Evolutionary conservation across 352 stramenopile species (phyloP).

Genomic region (Sclerospora graminicola): DNA sequence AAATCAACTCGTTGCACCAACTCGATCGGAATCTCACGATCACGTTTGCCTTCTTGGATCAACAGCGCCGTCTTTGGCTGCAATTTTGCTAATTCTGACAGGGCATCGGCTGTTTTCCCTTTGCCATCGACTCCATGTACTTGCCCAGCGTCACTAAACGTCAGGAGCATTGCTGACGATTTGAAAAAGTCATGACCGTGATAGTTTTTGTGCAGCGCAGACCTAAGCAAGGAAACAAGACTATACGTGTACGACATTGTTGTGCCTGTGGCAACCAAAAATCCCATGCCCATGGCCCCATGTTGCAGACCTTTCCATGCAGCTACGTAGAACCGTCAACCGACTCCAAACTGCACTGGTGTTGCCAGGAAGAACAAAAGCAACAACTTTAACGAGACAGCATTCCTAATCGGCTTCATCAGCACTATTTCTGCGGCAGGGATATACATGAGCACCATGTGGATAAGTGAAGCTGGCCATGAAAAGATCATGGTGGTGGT

Average conservation of each 20-base stretch:
- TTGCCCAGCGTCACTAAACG: conserved; percentile 83
- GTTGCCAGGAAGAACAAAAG: conserved; percentile 80
- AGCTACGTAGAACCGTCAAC: conserved; percentile 68
- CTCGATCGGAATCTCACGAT: conserved; percentile 72
- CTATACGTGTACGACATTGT: conserved; percentile 84
- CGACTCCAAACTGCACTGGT: conserved; percentile 78
- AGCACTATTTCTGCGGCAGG: conserved; percentile 46
- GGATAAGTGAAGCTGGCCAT: conserved; percentile 73
- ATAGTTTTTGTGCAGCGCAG: conserved; percentile 44
- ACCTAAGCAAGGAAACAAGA: conserved; percentile 66
- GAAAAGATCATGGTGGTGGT: conserved; percentile 74
- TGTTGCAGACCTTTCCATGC: conserved; percentile 77
- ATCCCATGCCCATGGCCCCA: conserved; percentile 86
- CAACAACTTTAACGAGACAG: conserved; percentile 63
- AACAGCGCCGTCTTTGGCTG: conserved; percentile 74
- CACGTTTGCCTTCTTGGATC: conserved; percentile 33
- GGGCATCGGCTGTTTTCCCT: conserved; percentile 73
- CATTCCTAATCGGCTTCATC: conserved; percentile 72
- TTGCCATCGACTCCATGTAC: conserved; percentile 84
- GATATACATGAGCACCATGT: conserved; percentile 84
- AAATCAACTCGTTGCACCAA: conserved; percentile 75
- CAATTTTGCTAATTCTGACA: conserved; percentile 63
- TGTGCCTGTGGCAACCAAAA: conserved; percentile 76
- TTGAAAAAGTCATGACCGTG: conserved; percentile 83
- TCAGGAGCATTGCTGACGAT: conserved; percentile 78